A percentile compares a stretch with the other conserved stretches of the same genome.
Conservation (phyloP, 495 filamentous ascomycete species). For the Neurospora sp. region DNA sequence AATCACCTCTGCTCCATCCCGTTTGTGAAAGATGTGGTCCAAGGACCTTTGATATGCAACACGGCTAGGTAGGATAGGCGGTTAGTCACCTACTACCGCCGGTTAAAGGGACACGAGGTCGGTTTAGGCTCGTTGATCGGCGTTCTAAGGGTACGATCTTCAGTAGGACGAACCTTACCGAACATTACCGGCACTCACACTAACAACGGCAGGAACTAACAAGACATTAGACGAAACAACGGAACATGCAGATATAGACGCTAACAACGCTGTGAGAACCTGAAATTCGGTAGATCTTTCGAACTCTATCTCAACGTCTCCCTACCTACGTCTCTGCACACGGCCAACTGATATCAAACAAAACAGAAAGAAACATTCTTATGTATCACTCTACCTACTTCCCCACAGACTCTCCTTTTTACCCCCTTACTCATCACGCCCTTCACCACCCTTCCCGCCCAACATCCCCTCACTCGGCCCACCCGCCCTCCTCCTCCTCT, state of each 20-base stretch:
- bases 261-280: background rate
- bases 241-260: background rate
- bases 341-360: background rate
- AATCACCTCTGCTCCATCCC: background rate
- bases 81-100: background rate
- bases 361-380: background rate
- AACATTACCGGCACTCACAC: background rate
- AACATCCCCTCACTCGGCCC: constrained; percentile 50
- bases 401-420: background rate
- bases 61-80: background rate
- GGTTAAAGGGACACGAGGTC: background rate
- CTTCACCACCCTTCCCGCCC: constrained; percentile 12
- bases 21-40: background rate
- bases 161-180: background rate
- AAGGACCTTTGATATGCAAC: background rate
- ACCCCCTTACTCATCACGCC: background rate
- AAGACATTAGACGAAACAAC: background rate
- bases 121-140: background rate
- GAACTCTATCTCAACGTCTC: background rate
- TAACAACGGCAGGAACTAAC: background rate
- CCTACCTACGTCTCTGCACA: background rate
- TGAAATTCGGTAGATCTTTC: background rate
- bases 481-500: constrained; percentile 30
- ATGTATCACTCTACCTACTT: background rate
- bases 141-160: no score